Evolutionary conservation across 1,284 basidiomycete genomes (phyloP).

Genomic region (Amylostereum chailletii): DNA sequence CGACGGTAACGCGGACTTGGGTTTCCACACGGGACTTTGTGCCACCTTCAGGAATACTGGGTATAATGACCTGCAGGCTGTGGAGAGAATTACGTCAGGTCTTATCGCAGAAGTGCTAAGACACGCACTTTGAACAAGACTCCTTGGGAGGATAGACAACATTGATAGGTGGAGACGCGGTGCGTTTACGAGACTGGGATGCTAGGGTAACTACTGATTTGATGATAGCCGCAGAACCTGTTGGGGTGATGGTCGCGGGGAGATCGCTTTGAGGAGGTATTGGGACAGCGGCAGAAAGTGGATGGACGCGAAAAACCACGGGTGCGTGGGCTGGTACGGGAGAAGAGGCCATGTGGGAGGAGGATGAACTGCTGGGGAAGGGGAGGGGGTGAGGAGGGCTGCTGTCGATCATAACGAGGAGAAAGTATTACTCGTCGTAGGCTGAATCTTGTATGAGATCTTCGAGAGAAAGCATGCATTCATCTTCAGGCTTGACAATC

Average conservation of each 20-base stretch:
- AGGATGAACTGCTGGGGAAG: conserved; percentile 12
- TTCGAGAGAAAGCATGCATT: conserved; percentile 50
- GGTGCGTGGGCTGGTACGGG: conserved; percentile 7
- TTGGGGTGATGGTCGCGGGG: background rate
- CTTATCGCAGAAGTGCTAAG: conserved; percentile 6
- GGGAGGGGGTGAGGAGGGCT: conserved; percentile 1
- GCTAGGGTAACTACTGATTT: conserved; percentile 52
- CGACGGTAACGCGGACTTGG: conserved; percentile 76
- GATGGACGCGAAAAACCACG: conserved; percentile 20
- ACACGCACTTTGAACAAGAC: conserved; percentile 61
- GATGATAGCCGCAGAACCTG: conserved; percentile 19
- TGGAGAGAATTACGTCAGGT: conserved; percentile 6
- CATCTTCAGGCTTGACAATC: conserved; percentile 26
- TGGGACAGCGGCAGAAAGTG: conserved; percentile 9
- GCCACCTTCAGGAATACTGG: conserved; percentile 75
- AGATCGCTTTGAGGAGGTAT: conserved; percentile 4
- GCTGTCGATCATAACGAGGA: conserved; percentile 3
- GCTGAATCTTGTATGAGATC: conserved; percentile 64
- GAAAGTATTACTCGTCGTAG: conserved; percentile 56
- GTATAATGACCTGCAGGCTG: conserved; percentile 72
- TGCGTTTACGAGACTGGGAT: conserved; percentile 39
- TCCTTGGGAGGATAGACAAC: conserved; percentile 65
- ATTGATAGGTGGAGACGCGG: conserved; percentile 37
- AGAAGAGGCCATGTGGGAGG: conserved; percentile 7
- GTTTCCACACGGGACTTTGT: conserved; percentile 95